A percentile compares a stretch with the other conserved stretches of the same genome.
Evolutionary conservation across 2,329 filamentous ascomycete genomes (phyloP).

Genomic region (Trichoderma pleuroti): DNA sequence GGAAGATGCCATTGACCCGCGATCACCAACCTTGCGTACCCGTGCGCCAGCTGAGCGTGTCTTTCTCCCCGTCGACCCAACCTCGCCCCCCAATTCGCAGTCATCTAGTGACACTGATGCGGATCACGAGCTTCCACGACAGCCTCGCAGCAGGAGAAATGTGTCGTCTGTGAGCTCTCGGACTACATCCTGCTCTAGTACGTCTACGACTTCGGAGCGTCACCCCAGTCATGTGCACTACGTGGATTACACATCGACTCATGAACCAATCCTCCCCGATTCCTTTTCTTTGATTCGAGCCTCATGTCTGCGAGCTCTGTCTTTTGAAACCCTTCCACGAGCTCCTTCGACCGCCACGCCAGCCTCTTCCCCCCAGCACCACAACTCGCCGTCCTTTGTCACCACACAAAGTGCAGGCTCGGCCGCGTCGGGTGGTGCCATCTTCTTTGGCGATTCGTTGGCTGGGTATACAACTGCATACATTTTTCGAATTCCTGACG

Average conservation of each 20-base stretch:
- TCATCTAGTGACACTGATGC: slow-evolving; percentile 51
- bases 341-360: slow-evolving; percentile 44
- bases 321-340: slow-evolving; percentile 62
- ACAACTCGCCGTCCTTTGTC: slow-evolving; percentile 47
- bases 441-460: slow-evolving; percentile 64
- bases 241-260: slow-evolving; percentile 65
- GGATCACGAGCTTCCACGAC: slow-evolving; percentile 44
- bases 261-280: slow-evolving; percentile 58
- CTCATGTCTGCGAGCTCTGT: slow-evolving; percentile 63
- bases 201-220: slow-evolving; percentile 46
- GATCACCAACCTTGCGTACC: slow-evolving; percentile 57
- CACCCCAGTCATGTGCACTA: slow-evolving; percentile 58
- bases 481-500: slow-evolving; percentile 66
- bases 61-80: slow-evolving; percentile 44
- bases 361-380: slow-evolving; percentile 35
- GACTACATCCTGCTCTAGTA: slow-evolving; percentile 51
- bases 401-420: slow-evolving; percentile 53
- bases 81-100: slow-evolving; percentile 52
- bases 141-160: slow-evolving; percentile 39
- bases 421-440: slow-evolving; percentile 59
- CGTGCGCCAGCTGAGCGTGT: slow-evolving; percentile 59
- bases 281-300: slow-evolving; percentile 65
- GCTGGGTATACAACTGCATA: slow-evolving; percentile 68
- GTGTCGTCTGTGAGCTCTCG: slow-evolving; percentile 43
- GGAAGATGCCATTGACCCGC: slow-evolving; percentile 37